Base-by-base conservation (phyloP, 805 yeast genomes). In the Candida dajiaensis region DNA sequence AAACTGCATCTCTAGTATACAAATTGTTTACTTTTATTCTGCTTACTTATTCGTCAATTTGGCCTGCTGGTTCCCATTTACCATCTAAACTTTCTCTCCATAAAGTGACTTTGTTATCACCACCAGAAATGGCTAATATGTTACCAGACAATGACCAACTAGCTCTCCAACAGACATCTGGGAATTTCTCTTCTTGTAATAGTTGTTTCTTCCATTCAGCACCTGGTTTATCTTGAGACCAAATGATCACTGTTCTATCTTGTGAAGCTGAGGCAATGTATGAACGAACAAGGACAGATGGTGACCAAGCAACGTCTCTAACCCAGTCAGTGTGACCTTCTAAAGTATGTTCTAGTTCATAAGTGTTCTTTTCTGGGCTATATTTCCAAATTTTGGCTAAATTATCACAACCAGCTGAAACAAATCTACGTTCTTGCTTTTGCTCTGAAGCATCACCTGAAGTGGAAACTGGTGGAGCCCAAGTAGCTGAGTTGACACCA, bases 271-370 rank as follows among this genome's bases (percentile, higher is more conserved):
- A 82, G 13, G 98, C 99, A 58, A 94, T 85, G 65, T 89, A 92
- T 13, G 95, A 82, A 56, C 87, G 84, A 41, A 88, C 77, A 51
- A 94, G 76, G 41, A 88, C 81, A 2, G 96, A 82, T 41, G 98
- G 97, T 19, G 97, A 89, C 99, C 99, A 94, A 4, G 95, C 89
- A 50, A 92, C 97, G 64, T 94, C 99, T 67, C 99, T 83, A 29
- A 94, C 97, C 99, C 99, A 94, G 67, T 94, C 99, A 16, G 87
- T 74, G 67, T 94, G 99, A 37, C 97, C 99, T 52, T 81, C 83
- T 45, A 94, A 76, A 23, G 80, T 77, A 38, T 82, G 83, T 65
- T 92, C 97, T 58, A 83, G 76, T 22, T 74, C 74, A 63, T 86
- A 89, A 23, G 76, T 76, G 54, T 74, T 77, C 7, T 75, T 67